These are phyloP conservation scores for Mycena haematopus DNA, from an alignment of 768 basidiomycete genomes.

Conservation along the genomic window DNA sequence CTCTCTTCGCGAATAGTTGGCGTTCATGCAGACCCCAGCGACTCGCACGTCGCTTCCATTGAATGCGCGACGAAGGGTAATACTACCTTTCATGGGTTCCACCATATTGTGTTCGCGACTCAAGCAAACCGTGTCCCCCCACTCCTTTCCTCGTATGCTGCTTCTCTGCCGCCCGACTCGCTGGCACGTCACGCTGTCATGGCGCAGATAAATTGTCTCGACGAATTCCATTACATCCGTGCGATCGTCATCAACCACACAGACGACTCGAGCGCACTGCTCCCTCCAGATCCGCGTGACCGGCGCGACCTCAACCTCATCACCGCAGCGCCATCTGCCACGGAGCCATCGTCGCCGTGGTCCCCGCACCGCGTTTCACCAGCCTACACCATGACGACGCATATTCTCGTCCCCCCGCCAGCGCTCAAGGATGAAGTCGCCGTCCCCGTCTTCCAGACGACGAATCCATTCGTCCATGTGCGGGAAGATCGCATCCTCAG, in stretches of 20 bases:
- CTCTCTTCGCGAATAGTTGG: conserved; percentile 56
- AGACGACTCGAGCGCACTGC: conserved; percentile 52
- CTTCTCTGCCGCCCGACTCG: conserved; percentile 42
- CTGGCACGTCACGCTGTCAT: conserved; percentile 39
- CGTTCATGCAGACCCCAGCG: conserved; percentile 46
- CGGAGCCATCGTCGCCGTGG: conserved; percentile 14
- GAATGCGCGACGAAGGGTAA: conserved; percentile 41
- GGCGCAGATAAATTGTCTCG: conserved; percentile 54
- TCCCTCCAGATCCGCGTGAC: conserved; percentile 59
- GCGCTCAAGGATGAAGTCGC: conserved; percentile 41
- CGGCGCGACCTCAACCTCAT: conserved; percentile 72
- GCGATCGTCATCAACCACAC: conserved; percentile 77
- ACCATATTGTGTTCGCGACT: conserved; percentile 75
- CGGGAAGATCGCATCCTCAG: conserved; percentile 56
- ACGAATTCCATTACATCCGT: conserved; percentile 58
- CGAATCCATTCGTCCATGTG: conserved; percentile 70
- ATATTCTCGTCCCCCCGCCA: conserved; percentile 49
- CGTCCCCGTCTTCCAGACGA: conserved; percentile 67
- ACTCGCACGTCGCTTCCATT: conserved; percentile 45
- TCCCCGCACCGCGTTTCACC: conserved; percentile 46
- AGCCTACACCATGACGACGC: conserved; percentile 75
- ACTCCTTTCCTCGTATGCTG: conserved; percentile 55
- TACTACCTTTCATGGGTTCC: conserved; percentile 53
- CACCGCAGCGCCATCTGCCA: not conserved
- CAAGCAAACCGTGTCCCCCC: conserved; percentile 70